Base-by-base conservation (phyloP, 495 filamentous ascomycete species). In the Hypoxylon lienhwacheense region DNA sequence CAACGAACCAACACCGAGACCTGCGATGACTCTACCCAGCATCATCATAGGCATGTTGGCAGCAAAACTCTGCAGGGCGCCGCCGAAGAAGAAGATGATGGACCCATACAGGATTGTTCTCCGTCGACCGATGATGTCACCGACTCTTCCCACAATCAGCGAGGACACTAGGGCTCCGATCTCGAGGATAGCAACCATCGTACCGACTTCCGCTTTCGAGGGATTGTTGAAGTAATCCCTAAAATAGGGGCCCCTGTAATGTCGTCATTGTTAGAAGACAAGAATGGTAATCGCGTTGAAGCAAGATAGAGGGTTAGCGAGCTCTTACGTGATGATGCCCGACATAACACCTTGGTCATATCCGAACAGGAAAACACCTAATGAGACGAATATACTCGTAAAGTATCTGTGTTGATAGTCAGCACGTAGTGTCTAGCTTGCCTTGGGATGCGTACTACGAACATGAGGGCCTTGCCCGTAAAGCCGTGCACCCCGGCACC, bases 281-380 rank as follows among this genome's bases (percentile, higher is more conserved):
- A 29, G 56, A 69, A 41, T 48, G 49, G 47, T 21, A 31, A 24
- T 32, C 19, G 7, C 42, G 45, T 11, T 46, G 7, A 34, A 29
- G 7, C 16, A 22, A 7, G 16, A 68, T 31, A 21, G 31, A 42
- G 5, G 14, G 11, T 25, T 35, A 45, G 26, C n/a, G 39, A 45
- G 26, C n/a, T 42, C 22, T 42, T 40, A 55, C 88, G 60, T 97
- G 73, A 98, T 97, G 65, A 98, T 95, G 32, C 93, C 95, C 52
- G 95, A 97, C 93, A 97, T 97, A 36, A 98, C 93, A 53, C 93
- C 93, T 70, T 98, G 93, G 67, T 98, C 93, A 81, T 98, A 98
- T 46, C 93, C 95, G 70, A 98, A 98, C 19, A 98, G 77, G 62
- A 98, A 98, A 19, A 98, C 93, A 17, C 93, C 93, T 66, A 98